Evolutionary conservation across 2,329 filamentous ascomycete genomes (phyloP), one percentile per base, ranked within the genome.

Genomic region (Dothistroma pini): DNA sequence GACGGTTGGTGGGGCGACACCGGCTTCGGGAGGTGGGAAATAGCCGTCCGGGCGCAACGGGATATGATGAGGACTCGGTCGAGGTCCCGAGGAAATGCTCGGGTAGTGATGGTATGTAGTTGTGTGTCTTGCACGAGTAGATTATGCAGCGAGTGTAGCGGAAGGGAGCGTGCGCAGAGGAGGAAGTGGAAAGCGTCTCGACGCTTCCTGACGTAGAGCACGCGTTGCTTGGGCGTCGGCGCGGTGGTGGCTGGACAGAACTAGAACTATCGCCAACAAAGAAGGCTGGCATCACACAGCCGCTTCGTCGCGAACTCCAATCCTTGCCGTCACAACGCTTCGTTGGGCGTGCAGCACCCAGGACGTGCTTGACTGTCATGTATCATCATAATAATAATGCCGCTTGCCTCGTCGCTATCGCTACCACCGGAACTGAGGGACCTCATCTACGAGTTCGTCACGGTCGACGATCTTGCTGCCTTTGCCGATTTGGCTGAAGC

Each of bases 361-460:
- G 47, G 7, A 49, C 2, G 2, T 49, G 44, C 44, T n/a, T 14
- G 44, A 49, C 44, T 14, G 3, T 38, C n/a, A 14, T 44, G 25
- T 3, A 29, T 29, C 6, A 29, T 29, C 6, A 29, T 29, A 29
- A 29, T 29, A 2, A 44, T 44, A 10, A 44, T 44, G 34, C 9
- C 34, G 34, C 34, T 10, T 38, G 34, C 34, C 10, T 16, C 59
- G 32, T 44, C 62, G 21, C 58, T 63, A 32, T 25, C 49, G 6
- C 56, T 67, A 50, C 65, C 65, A 29, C 34, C 61, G 25, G 65
- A 66, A 54, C 54, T 67, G 22, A 58, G 61, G 25, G 44, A 56
- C 12, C 38, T 47, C 32, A 55, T 64, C 25, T 66, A 64, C 54
- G 50, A 60, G 16, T 38, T 62, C 34, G 48, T 61, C 56, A 55